Percentiles rank a stretch among this genome's conserved stretches.
These are phyloP conservation scores for Fusarium sarcochroum DNA, from an alignment of 2,329 filamentous ascomycete species.

Conservation along the genomic window DNA sequence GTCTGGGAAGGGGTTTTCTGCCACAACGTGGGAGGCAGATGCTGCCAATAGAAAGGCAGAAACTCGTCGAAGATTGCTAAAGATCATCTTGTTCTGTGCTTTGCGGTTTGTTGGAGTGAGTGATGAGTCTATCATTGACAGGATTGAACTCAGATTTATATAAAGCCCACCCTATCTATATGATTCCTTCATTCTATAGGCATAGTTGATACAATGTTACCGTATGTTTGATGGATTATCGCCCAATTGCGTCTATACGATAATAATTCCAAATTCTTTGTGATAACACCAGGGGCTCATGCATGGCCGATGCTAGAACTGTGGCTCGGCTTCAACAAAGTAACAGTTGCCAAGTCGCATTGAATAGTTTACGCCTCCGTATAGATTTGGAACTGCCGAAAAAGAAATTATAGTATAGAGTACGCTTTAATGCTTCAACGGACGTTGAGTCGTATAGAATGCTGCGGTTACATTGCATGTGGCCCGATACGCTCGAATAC, in stretches of 20 bases:
- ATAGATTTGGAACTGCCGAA: background rate
- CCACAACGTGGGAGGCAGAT: background rate
- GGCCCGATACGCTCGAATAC: conserved; percentile 20
- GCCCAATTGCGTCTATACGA: too few relatives aligned
- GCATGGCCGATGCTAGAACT: too few relatives aligned
- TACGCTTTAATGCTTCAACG: background rate
- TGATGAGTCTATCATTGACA: background rate
- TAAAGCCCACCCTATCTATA: background rate
- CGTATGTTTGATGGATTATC: too few relatives aligned
- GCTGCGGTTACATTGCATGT: background rate
- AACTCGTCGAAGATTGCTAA: background rate
- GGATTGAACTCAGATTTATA: background rate
- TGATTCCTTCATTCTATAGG: background rate
- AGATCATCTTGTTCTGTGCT: background rate
- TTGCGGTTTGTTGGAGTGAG: background rate
- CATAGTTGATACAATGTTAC: too few relatives aligned
- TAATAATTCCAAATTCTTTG: background rate
- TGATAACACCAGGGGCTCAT: background rate
- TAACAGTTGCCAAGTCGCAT: background rate
- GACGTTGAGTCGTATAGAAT: rapidly evolving
- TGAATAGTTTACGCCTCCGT: background rate
- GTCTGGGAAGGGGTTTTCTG: conserved; percentile 5
- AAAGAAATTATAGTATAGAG: too few relatives aligned
- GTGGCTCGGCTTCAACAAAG: background rate
- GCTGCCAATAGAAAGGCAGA: background rate